These are phyloP conservation scores for Cladorrhinum sp. DNA, from an alignment of 2,329 filamentous ascomycete species.

Conservation along the genomic window DNA sequence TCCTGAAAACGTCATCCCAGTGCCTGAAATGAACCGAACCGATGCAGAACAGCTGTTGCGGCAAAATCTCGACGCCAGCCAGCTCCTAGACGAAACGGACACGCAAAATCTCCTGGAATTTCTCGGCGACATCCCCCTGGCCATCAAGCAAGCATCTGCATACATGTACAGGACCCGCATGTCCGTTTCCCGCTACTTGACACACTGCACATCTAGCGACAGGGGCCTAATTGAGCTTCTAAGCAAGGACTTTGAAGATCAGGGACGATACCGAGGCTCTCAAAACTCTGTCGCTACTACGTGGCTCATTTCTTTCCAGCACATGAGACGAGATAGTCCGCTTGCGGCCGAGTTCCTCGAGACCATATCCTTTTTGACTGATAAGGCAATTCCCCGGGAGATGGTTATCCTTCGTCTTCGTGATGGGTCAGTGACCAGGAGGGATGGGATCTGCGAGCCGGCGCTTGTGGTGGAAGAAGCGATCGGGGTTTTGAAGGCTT, in stretches of 20 bases:
- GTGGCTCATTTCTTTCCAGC: constrained; percentile 35
- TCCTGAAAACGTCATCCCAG: neutral
- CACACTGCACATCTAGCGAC: constrained; percentile 25
- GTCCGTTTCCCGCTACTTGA: constrained; percentile 28
- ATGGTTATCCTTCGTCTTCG: neutral
- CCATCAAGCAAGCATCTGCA: constrained; percentile 36
- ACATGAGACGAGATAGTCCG: constrained; percentile 28
- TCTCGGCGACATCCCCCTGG: constrained; percentile 34
- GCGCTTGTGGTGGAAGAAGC: constrained; percentile 24
- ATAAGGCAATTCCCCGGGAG: constrained; percentile 30
- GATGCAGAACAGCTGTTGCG: neutral
- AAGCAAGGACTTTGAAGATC: constrained; percentile 33
- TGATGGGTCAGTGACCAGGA: too few relatives aligned
- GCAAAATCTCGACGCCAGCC: too few relatives aligned
- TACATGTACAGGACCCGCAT: constrained; percentile 34
- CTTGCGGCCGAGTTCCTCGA: constrained; percentile 31
- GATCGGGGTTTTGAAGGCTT: constrained; percentile 29
- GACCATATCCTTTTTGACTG: constrained; percentile 31
- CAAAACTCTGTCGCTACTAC: constrained; percentile 33
- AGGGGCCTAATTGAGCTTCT: constrained; percentile 26
- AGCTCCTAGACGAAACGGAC: too few relatives aligned
- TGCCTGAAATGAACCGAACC: neutral
- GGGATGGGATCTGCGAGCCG: too few relatives aligned
- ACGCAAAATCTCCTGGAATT: constrained; percentile 29
- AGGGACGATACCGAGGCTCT: constrained; percentile 25